Evolutionary conservation across 129 eudicot genomes (phyloP), one percentile per base, ranked within the genome.

Genomic region (Oenanthe sinensis): DNA sequence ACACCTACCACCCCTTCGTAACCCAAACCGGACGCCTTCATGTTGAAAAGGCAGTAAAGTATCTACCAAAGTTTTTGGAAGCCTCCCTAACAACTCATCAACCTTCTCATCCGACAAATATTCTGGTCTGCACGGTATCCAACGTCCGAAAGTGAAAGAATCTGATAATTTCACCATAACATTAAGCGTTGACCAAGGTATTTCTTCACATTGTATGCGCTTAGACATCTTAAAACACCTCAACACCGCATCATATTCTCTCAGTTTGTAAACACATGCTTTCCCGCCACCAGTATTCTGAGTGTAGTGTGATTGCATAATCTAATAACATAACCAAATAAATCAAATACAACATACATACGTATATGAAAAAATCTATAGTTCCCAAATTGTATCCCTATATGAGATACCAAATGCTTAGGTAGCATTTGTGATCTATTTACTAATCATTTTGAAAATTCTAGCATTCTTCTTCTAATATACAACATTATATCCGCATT

Each of bases 1-100:
- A 86, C 99, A 96, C 79, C 93, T 88, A 40, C 99, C 99, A 74
- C 99, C 99, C 88, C 99, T 85, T 62, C 86, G 93, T 71, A 96
- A 75, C 68, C 95, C 99, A 79, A 92, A 96, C 52, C 87, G 85
- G 33, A 96, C 89, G 42, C 99, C 99, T 50, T 96, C 99, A 74
- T 86, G 79, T 85, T 96, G 99, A 78, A 92, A 96, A 30, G 99
- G 99, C 54, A 92, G 83, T 48, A 96, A 82, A 36, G 91, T 81
- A 37, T 86, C 85, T 40, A 84, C 71, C 82, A 96, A 79, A 6
- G 80, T 82, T 54, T 88, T 84, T 16, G 97, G 97, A 68, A 96
- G 92, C 82, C 84, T 68, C 33, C 71, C 78, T 74, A 92, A 84
- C 81, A 88, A 75, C 73, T 92, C 97, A 67, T 87, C 91, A 52